Evolutionary conservation across 2,329 filamentous ascomycete species (phyloP).

Genomic region (Diaporthe sp.): DNA sequence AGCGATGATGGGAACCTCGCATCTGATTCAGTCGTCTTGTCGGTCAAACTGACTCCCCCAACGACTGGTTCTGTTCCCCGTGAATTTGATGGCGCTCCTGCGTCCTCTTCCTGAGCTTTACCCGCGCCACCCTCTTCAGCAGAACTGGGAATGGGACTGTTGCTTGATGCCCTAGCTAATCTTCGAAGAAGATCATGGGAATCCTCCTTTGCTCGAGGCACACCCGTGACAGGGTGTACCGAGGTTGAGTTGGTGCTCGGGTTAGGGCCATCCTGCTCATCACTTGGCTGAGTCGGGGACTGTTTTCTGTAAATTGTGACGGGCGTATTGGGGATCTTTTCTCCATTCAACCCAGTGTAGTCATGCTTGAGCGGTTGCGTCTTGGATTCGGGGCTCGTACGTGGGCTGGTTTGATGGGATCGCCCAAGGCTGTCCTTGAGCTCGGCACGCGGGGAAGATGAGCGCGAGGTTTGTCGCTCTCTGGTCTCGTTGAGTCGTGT

Average conservation of each 20-base stretch:
- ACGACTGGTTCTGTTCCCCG: not conserved
- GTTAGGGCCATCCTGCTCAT: constrained; percentile 38
- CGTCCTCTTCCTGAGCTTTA: constrained; percentile 41
- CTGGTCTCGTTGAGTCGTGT: constrained; percentile 67
- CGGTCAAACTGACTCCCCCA: not conserved
- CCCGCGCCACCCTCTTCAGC: constrained; percentile 48
- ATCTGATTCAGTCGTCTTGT: constrained; percentile 21
- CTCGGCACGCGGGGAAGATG: constrained; percentile 57
- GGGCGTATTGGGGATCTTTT: constrained; percentile 56
- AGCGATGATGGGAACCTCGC: not conserved
- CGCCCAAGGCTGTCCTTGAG: constrained; percentile 50
- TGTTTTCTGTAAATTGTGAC: constrained; percentile 55
- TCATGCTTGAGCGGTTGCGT: constrained; percentile 33
- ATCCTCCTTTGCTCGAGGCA: constrained; percentile 52
- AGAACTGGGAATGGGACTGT: constrained; percentile 53
- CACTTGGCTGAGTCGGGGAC: not conserved
- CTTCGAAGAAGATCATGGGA: constrained; percentile 64
- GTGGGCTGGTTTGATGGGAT: not conserved
- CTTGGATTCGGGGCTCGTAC: constrained; percentile 41
- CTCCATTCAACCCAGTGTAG: constrained; percentile 47
- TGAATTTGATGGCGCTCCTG: not conserved
- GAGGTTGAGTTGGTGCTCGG: constrained; percentile 34
- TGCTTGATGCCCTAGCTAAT: constrained; percentile 63
- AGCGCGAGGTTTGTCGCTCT: constrained; percentile 55
- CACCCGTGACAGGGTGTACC: constrained; percentile 43